Percentiles rank a stretch among this genome's conserved stretches.
These are phyloP conservation scores for Wickerhamiella allomyrinae DNA, from an alignment of 805 yeast species.

Conservation along the genomic window DNA sequence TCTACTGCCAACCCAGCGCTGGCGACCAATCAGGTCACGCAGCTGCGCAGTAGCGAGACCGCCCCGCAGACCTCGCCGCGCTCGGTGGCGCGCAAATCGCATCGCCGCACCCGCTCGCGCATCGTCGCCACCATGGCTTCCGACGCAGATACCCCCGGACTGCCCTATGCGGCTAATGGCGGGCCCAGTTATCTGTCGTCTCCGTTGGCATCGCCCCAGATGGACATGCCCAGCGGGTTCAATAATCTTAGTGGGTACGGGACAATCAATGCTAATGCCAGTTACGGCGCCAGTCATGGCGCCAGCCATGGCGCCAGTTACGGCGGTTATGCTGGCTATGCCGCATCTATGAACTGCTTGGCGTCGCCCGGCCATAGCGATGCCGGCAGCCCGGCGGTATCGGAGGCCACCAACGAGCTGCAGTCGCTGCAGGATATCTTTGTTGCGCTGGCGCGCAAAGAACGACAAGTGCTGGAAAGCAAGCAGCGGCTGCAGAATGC, in stretches of 20 bases:
- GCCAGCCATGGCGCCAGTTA: not conserved
- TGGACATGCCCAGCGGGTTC: conserved; percentile 4
- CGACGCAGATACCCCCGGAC: not conserved
- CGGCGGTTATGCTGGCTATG: not conserved
- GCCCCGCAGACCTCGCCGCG: too few species aligned
- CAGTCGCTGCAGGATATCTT: conserved; percentile 21
- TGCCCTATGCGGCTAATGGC: conserved; percentile 1
- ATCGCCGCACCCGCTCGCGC: conserved; percentile 7
- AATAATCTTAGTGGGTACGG: conserved; percentile 2
- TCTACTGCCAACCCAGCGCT: too few species aligned
- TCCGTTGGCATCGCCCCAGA: conserved; percentile 8
- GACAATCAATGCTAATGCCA: not conserved
- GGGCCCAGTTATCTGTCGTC: too few species aligned
- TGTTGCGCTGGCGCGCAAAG: conserved; percentile 23
- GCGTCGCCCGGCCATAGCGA: not conserved
- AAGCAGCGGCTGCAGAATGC: conserved; percentile 20
- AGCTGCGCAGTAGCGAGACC: too few species aligned
- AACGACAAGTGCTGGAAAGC: conserved; percentile 25
- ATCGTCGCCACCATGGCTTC: conserved; percentile 7
- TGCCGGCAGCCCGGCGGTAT: not conserved
- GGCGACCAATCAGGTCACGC: too few species aligned
- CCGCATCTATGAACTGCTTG: not conserved
- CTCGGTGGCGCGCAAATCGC: not conserved
- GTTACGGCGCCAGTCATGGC: not conserved
- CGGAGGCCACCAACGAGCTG: conserved; percentile 2